A percentile compares a stretch with the other conserved stretches of the same genome.
Evolutionary conservation across 2,329 filamentous ascomycete species (phyloP).

Genomic region (Huntiella decipiens): DNA sequence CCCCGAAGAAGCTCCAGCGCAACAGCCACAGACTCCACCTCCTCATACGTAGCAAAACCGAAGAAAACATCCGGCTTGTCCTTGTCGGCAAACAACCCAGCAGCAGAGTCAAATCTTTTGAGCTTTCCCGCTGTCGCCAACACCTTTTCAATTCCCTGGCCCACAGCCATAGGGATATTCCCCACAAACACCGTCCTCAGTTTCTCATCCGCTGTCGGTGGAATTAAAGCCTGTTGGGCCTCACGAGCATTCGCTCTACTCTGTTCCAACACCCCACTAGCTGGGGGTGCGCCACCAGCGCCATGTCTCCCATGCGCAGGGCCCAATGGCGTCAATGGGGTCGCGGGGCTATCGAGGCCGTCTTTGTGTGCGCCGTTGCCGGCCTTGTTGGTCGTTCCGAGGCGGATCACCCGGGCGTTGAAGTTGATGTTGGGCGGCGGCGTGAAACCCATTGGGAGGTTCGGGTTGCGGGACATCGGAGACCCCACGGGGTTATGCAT

Average conservation of each 20-base stretch:
- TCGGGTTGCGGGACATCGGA: constrained; percentile 62
- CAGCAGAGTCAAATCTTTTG: constrained; percentile 66
- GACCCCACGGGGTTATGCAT: constrained; percentile 55
- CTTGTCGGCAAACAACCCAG: constrained; percentile 25
- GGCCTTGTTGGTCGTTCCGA: constrained; percentile 61
- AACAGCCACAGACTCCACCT: constrained; percentile 67
- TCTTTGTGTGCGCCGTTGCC: constrained; percentile 24
- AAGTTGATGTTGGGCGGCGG: constrained; percentile 95
- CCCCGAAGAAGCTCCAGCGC: constrained; percentile 73
- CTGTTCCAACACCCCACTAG: constrained; percentile 18
- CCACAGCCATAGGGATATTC: constrained; percentile 62
- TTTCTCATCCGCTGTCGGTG: constrained; percentile 78
- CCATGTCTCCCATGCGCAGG: not conserved
- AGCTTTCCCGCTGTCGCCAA: constrained; percentile 59
- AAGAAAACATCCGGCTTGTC: constrained; percentile 70
- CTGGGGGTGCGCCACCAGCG: not conserved
- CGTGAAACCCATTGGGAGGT: constrained; percentile 69
- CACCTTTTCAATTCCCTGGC: constrained; percentile 62
- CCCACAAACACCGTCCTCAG: constrained; percentile 79
- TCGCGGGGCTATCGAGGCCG: constrained; percentile 21
- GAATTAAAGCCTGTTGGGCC: constrained; percentile 51
- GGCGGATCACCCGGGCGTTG: constrained; percentile 83
- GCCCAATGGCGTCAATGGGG: not conserved
- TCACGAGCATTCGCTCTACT: constrained; percentile 49
- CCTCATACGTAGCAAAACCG: constrained; percentile 90